A percentile compares a stretch with the other conserved stretches of the same genome.
Conservation (phyloP, 2,329 filamentous ascomycete species). For the Triangularia verruculosa region DNA sequence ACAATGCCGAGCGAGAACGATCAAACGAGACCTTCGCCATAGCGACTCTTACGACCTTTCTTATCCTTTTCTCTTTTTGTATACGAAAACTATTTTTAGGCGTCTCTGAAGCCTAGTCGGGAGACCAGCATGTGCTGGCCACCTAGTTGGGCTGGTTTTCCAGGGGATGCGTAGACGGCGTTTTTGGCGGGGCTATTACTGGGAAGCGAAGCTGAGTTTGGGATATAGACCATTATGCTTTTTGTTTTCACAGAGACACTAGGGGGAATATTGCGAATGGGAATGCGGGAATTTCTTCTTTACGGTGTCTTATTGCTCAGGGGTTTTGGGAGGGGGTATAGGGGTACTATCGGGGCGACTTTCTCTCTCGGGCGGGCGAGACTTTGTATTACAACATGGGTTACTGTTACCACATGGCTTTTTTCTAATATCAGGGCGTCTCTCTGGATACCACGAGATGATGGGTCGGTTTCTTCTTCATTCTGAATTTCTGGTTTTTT, state of each 20-base stretch:
- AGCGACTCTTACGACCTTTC: constrained; percentile 3
- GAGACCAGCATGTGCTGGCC: neutral
- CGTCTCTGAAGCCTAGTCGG: neutral
- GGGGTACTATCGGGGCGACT: neutral
- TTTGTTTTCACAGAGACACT: neutral
- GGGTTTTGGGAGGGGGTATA: neutral
- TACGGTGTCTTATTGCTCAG: neutral
- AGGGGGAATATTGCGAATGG: neutral
- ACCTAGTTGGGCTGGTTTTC: neutral
- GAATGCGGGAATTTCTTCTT: neutral
- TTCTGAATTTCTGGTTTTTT: neutral
- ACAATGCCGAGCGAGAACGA: neutral
- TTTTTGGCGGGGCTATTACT: neutral
- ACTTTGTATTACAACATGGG: neutral
- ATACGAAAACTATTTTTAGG: neutral
- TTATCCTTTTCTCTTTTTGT: neutral
- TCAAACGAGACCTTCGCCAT: neutral
- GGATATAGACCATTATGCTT: neutral
- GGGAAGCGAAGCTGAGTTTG: neutral
- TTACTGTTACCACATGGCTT: neutral
- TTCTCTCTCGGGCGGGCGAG: neutral
- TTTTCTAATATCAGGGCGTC: neutral
- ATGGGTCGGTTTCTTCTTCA: neutral
- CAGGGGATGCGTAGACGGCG: neutral
- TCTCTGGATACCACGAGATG: neutral